Evolutionary conservation across 2,329 filamentous ascomycete genomes (phyloP).

Genomic region (Trichocomaceae sp.): DNA sequence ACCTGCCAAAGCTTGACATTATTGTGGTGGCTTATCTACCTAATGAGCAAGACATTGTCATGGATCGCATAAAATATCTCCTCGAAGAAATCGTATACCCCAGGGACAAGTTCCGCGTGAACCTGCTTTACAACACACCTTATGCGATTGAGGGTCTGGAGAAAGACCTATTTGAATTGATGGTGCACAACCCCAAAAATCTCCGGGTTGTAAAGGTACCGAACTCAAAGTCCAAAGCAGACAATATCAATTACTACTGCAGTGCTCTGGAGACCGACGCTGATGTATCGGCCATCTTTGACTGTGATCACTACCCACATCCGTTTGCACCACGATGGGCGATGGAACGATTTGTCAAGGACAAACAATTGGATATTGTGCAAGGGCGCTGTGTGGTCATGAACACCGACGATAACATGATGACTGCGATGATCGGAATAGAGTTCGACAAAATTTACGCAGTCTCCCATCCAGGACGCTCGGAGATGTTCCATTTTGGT

Average conservation of each 20-base stretch:
- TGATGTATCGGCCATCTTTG: conserved; percentile 44
- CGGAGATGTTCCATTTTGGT: conserved; percentile 43
- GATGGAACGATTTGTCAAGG: conserved; percentile 40
- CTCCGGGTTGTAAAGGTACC: conserved; percentile 44
- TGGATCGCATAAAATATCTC: conserved; percentile 42
- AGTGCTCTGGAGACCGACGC: conserved; percentile 37
- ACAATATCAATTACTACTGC: conserved; percentile 47
- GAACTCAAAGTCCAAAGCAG: conserved; percentile 45
- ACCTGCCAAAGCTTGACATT: conserved; percentile 41
- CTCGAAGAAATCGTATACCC: conserved; percentile 44
- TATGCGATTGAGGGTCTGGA: conserved; percentile 42
- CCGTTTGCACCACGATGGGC: conserved; percentile 46
- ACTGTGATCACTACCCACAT: conserved; percentile 47
- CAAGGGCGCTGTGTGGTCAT: conserved; percentile 47
- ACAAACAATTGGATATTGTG: conserved; percentile 41
- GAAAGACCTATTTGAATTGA: conserved; percentile 35
- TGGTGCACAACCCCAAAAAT: conserved; percentile 30
- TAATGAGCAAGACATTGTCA: conserved; percentile 46
- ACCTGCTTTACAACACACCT: conserved; percentile 46
- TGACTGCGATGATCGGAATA: conserved; percentile 44
- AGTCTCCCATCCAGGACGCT: conserved; percentile 44
- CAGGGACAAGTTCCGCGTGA: conserved; percentile 41
- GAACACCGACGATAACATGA: conserved; percentile 40
- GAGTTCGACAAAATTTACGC: conserved; percentile 50
- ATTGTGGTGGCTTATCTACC: conserved; percentile 48